phyloP scores from a whole-genome alignment of 805 yeast species.

The Wickerhamiella kurtzmanii region DNA sequence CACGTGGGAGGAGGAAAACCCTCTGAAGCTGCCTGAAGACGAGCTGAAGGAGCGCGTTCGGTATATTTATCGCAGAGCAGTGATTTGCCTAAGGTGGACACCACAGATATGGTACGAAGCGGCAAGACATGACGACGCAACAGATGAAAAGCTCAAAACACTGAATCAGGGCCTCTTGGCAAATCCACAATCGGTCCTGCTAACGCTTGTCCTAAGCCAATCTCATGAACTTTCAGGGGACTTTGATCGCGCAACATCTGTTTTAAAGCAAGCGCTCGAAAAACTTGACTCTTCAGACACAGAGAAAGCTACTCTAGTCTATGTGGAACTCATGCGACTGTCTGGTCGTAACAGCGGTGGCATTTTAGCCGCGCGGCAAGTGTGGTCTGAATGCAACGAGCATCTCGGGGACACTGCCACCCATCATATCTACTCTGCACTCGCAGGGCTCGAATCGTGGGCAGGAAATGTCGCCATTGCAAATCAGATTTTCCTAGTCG shows the following conservation, averaged over 20 bases:
- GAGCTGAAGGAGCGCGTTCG: conserved; percentile 44
- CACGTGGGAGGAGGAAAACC: conserved; percentile 63
- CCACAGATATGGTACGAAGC: conserved; percentile 66
- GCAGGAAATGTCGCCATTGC: conserved; percentile 51
- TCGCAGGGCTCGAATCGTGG: conserved; percentile 65
- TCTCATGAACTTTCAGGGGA: conserved; percentile 47
- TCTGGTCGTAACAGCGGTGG: conserved; percentile 49
- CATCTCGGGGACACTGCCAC: conserved; percentile 32
- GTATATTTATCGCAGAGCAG: conserved; percentile 61
- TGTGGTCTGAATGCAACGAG: conserved; percentile 60
- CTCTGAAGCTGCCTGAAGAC: conserved; percentile 40
- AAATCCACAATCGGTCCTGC: conserved; percentile 56
- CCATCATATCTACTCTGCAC: conserved; percentile 65
- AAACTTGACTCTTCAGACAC: conserved; percentile 23
- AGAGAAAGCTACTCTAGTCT: conserved; percentile 43
- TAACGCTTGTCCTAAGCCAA: conserved; percentile 58
- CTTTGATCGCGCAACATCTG: conserved; percentile 35
- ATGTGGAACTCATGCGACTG: conserved; percentile 56
- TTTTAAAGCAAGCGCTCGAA: conserved; percentile 40
- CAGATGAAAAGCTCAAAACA: conserved; percentile 29
- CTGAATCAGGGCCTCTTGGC: conserved; percentile 43
- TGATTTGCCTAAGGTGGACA: conserved; percentile 44
- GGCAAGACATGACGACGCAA: conserved; percentile 27
- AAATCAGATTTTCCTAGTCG: conserved; percentile 62
- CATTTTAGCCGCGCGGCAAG: conserved; percentile 54